Evolutionary conservation across 768 basidiomycete genomes (phyloP), one percentile per base, ranked within the genome.

Genomic region (Xerocomellus intermedius): DNA sequence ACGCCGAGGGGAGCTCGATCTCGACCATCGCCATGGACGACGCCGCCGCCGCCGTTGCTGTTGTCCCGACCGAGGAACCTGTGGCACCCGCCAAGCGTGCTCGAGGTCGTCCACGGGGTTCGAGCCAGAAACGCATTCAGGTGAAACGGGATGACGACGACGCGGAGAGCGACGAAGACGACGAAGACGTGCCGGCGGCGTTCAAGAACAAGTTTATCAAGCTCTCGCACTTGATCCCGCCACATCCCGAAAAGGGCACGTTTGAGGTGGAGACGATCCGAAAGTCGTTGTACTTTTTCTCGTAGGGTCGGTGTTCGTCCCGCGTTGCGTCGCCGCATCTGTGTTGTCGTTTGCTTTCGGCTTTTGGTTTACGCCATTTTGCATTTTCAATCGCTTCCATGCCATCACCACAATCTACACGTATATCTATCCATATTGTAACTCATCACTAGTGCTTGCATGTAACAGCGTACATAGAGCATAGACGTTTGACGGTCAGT

Each of bases 241-340:
- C 85, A 0, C 70, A 94, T 21, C 96, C 96, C 0, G 68, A 82
- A 71, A 92, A 91, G 75, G 96, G 96, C 51, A 76, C 77, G 53
- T 97, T 98, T 69, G 82, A 91, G 60, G 92, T 98, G 58, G 77
- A 82, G 63, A 78, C 77, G 56, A 94, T 98, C 73, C 87, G 87
- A 69, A 73, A 83, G 54, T 91, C 89, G 41, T 78, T 79, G 36
- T 98, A 98, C 73, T 98, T 98, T 82, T 98, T 98, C 80, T 95
- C 94, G 41, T 97, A 82, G 49, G 36, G 4, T n/a, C n/a, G n/a
- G n/a, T n/a, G 36, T 19, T 14, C 17, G 24, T 19, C 39, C 24
- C 13, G 5, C 6, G 13, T 10, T 8, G 32, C n/a, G 8, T 33
- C 13, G 33, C 9, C 19, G 24, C 24, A 12, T 21, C 14, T 14